Percentiles rank a stretch among this genome's conserved stretches.
Conservation (phyloP, 1,284 basidiomycete species). For the Boletus sp. region DNA sequence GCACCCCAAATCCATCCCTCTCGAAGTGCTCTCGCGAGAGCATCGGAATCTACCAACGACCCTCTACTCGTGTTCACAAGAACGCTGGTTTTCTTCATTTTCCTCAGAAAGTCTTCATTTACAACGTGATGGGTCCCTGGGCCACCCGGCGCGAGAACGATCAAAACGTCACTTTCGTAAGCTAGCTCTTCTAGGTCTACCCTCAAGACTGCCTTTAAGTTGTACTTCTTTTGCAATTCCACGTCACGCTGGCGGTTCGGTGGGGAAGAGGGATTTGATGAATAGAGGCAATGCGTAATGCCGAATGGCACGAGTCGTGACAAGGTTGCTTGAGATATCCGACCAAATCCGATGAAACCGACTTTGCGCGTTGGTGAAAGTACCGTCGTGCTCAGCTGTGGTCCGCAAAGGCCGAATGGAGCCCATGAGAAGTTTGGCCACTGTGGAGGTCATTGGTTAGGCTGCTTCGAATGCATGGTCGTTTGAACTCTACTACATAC, state of each 20-base stretch:
- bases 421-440: slow-evolving; percentile 70
- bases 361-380: slow-evolving; percentile 59
- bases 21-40: slow-evolving; percentile 75
- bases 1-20: slow-evolving; percentile 85
- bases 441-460: slow-evolving; percentile 29
- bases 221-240: slow-evolving; percentile 44
- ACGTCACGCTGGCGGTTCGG: slow-evolving; percentile 49
- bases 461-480: background rate
- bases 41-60: slow-evolving; percentile 83
- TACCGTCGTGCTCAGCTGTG: slow-evolving; percentile 60
- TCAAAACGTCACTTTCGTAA: slow-evolving; percentile 70
- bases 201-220: slow-evolving; percentile 51
- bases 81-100: slow-evolving; percentile 82
- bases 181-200: slow-evolving; percentile 71
- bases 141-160: slow-evolving; percentile 82
- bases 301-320: slow-evolving; percentile 76
- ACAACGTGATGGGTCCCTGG: slow-evolving; percentile 71
- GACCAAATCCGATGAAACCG: slow-evolving; percentile 92
- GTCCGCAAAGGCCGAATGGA: slow-evolving; percentile 78
- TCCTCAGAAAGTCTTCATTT: slow-evolving; percentile 63
- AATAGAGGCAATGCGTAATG: slow-evolving; percentile 66
- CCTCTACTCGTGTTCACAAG: slow-evolving; percentile 81
- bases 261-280: slow-evolving; percentile 48
- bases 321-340: slow-evolving; percentile 82
- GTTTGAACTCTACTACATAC: slow-evolving; percentile 36